Conservation (phyloP, 768 basidiomycete genomes). For the Podaxis rugospora region DNA sequence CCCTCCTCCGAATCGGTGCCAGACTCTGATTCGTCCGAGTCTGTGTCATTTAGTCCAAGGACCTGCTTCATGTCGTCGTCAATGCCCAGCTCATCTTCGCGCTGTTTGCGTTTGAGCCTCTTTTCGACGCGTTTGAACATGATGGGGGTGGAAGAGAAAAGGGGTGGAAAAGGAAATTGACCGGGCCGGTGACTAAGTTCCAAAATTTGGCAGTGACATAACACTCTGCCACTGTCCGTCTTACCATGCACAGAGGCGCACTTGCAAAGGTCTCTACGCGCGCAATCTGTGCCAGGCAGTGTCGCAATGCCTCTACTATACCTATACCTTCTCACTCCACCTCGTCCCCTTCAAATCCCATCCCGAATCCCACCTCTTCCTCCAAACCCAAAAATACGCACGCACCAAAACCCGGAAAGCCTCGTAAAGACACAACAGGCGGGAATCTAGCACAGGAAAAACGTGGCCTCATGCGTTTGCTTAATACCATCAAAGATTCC, state of each 20-base stretch:
- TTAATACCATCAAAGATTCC: background rate
- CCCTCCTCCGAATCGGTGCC: slow-evolving; percentile 27
- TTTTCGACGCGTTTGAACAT: slow-evolving; percentile 85
- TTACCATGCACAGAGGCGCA: slow-evolving; percentile 2
- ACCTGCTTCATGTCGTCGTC: slow-evolving; percentile 61
- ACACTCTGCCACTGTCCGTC: background rate
- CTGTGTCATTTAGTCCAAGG: slow-evolving; percentile 68
- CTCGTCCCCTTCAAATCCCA: background rate
- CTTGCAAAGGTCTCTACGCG: background rate
- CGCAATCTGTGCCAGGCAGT: slow-evolving; percentile 20
- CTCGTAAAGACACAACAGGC: background rate
- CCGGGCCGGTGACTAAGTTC: background rate
- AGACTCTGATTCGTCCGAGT: slow-evolving; percentile 65
- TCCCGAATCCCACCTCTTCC: background rate
- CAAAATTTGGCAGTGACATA: background rate
- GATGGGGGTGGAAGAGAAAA: background rate
- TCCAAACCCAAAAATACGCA: background rate
- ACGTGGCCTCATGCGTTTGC: background rate
- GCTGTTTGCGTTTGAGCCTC: slow-evolving; percentile 51
- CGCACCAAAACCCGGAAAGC: no score
- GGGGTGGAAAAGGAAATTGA: background rate
- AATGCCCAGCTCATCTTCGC: slow-evolving; percentile 61
- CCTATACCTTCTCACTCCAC: background rate
- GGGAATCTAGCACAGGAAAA: background rate
- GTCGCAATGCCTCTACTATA: slow-evolving; percentile 18